Base-by-base conservation (phyloP, 2,329 filamentous ascomycete genomes). In the Monosporascus sp. region DNA sequence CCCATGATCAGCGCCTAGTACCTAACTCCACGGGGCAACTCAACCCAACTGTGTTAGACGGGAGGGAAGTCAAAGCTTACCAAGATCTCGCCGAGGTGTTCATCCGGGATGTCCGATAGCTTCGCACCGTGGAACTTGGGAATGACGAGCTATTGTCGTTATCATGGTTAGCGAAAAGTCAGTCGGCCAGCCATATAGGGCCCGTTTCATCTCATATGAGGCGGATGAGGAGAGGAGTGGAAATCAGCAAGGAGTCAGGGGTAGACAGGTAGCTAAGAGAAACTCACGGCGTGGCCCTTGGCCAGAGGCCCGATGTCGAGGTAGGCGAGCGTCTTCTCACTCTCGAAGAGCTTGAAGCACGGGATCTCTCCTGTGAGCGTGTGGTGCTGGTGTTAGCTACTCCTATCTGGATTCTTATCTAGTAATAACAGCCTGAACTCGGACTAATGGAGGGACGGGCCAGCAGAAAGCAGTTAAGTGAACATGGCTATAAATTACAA, bases 321-420 rank as follows among this genome's bases (percentile, higher is more conserved):
- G 72, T 99, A 99, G 9, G 94, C 94, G 57, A 96, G 80, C 46
- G 93, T 89, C 76, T 93, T 96, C 38, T 96, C 89, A 64, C 83
- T 94, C 75, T 99, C 94, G 69, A 90, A 92, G 73, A 99, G 85
- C 82, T 97, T 99, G 79, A 97, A 87, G 63, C 85, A 93, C 48
- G 94, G 94, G 70, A 99, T 97, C 57, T 97, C 93, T 60, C 92
- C 92, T 97, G 64, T 44, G 14, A 11, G 11, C 6, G n/a, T 55
- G 41, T 8, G 3, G 27, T 31, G 31, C 15, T 17, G 46, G 18
- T 44, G 36, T 1, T 31, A 31, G 27, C 27, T 11, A 31, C 9
- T 11, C 9, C 27, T 31, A 31, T 31, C 9, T 31, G 3, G 27
- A 11, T 9, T 11, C 27, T 31, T 11, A 31, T 11, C 27, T 31